Evolutionary conservation across 2,329 filamentous ascomycete species (phyloP).

Genomic region (Cercospora citrullina): DNA sequence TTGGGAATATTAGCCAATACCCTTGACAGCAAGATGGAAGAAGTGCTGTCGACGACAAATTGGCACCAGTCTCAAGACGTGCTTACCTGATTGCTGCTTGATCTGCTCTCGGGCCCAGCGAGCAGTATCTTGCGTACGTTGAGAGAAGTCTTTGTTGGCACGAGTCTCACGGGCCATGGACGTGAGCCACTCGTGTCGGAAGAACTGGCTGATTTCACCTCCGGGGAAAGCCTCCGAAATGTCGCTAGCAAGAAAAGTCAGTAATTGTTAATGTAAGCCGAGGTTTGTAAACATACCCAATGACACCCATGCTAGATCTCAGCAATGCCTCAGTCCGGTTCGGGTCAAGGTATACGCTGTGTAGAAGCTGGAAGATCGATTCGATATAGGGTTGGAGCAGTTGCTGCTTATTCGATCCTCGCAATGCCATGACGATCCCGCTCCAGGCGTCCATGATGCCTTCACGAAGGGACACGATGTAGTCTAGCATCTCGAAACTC

Average conservation of each 20-base stretch:
- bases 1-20: slow-evolving; percentile 8
- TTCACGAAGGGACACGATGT: slow-evolving; percentile 89
- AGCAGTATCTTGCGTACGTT: slow-evolving; percentile 87
- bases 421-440: slow-evolving; percentile 93
- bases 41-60: background rate
- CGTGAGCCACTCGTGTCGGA: slow-evolving; percentile 89
- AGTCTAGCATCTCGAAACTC: slow-evolving; percentile 94
- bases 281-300: slow-evolving; percentile 66
- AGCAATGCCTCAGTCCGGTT: slow-evolving; percentile 91
- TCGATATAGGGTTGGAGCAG: slow-evolving; percentile 75
- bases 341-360: slow-evolving; percentile 73
- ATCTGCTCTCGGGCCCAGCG: slow-evolving; percentile 97
- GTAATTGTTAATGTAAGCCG: slow-evolving; percentile 20
- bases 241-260: slow-evolving; percentile 63
- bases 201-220: slow-evolving; percentile 79
- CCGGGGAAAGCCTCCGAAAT: slow-evolving; percentile 90
- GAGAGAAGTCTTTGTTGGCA: slow-evolving; percentile 79
- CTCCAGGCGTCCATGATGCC: slow-evolving; percentile 99
- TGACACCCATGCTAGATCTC: slow-evolving; percentile 93
- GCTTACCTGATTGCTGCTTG: slow-evolving; percentile 69
- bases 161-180: slow-evolving; percentile 89
- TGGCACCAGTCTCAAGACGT: background rate
- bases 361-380: slow-evolving; percentile 83
- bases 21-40: background rate
- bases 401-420: slow-evolving; percentile 71